A percentile compares a stretch with the other conserved stretches of the same genome.
Conservation (phyloP, 139 green algal genomes). For the Chara braunii region DNA sequence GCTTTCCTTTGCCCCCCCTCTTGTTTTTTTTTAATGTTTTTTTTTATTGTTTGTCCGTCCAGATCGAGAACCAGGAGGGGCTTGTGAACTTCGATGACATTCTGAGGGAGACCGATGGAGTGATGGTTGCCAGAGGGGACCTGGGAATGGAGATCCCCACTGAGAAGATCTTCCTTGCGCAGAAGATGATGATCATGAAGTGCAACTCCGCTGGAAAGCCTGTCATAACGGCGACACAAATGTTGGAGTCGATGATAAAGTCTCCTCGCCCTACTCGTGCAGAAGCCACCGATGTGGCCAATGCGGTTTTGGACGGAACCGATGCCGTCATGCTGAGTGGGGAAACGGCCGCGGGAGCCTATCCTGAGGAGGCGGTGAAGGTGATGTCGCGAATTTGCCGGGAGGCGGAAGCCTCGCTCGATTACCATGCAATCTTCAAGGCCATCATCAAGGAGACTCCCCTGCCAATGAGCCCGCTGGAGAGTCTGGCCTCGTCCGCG, state of each 20-base stretch:
- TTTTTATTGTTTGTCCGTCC: no score
- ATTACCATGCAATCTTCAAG: slow-evolving; percentile 62
- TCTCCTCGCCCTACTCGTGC: slow-evolving; percentile 57
- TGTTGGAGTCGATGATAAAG: slow-evolving; percentile 57
- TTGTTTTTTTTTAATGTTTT: no score
- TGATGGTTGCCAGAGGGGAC: slow-evolving; percentile 91
- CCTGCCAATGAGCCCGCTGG: slow-evolving; percentile 78
- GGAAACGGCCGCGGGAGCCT: slow-evolving; percentile 71
- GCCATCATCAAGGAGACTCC: slow-evolving; percentile 67
- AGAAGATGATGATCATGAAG: slow-evolving; percentile 73
- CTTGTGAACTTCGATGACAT: slow-evolving; percentile 97
- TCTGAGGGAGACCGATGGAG: slow-evolving; percentile 72
- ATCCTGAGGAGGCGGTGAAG: slow-evolving; percentile 56
- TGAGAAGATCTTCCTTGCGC: slow-evolving; percentile 95
- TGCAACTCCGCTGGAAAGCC: slow-evolving; percentile 53
- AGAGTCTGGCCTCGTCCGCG: slow-evolving; percentile 88
- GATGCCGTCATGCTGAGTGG: slow-evolving; percentile 72
- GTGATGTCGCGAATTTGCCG: slow-evolving; percentile 71
- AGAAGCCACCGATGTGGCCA: slow-evolving; percentile 83
- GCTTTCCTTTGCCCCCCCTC: no score
- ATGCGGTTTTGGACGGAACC: slow-evolving; percentile 74
- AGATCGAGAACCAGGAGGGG: slow-evolving; percentile 97
- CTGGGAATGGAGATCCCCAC: slow-evolving; percentile 99
- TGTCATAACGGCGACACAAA: slow-evolving; percentile 56
- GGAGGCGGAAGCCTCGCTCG: slow-evolving; percentile 66